Conservation (phyloP, 306 rosid genomes). For the Cicer cuneatum region DNA sequence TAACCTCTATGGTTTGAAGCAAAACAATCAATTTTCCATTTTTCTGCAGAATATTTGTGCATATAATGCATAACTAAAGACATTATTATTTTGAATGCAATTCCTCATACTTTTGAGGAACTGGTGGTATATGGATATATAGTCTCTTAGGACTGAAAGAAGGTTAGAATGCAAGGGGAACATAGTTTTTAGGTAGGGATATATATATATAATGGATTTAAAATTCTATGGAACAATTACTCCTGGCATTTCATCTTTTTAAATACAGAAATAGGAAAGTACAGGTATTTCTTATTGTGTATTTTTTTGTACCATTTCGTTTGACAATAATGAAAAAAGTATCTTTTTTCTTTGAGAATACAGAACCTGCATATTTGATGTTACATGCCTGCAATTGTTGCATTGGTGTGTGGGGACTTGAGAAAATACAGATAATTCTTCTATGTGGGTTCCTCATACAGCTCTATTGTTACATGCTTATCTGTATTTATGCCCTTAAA, state of each 20-base stretch:
- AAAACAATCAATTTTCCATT: conserved; percentile 37
- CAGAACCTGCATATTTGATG: conserved; percentile 41
- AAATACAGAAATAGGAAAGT: conserved; percentile 66
- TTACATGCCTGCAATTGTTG: conserved; percentile 35
- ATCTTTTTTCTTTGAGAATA: background rate
- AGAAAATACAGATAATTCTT: conserved; percentile 19
- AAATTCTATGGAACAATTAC: conserved; percentile 62
- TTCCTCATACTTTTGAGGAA: conserved; percentile 44
- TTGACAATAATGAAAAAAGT: conserved; percentile 60
- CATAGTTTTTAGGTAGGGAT: conserved; percentile 66
- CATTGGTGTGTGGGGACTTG: conserved; percentile 31
- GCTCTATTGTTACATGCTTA: conserved; percentile 38
- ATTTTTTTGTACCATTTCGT: conserved; percentile 59
- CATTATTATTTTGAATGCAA: conserved; percentile 45
- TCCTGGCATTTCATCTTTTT: conserved; percentile 57
- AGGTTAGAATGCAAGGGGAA: conserved; percentile 46
- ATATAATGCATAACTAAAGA: conserved; percentile 55
- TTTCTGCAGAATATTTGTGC: conserved; percentile 49
- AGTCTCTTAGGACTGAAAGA: conserved; percentile 45
- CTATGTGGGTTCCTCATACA: conserved; percentile 45
- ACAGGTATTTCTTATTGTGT: conserved; percentile 61
- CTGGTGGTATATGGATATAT: conserved; percentile 45
- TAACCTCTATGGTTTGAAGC: conserved; percentile 48
- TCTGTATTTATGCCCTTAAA: conserved; percentile 38
- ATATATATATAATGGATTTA: conserved; percentile 51